Base-by-base conservation (phyloP, 2,329 filamentous ascomycete genomes). In the Diaporthe sp. region DNA sequence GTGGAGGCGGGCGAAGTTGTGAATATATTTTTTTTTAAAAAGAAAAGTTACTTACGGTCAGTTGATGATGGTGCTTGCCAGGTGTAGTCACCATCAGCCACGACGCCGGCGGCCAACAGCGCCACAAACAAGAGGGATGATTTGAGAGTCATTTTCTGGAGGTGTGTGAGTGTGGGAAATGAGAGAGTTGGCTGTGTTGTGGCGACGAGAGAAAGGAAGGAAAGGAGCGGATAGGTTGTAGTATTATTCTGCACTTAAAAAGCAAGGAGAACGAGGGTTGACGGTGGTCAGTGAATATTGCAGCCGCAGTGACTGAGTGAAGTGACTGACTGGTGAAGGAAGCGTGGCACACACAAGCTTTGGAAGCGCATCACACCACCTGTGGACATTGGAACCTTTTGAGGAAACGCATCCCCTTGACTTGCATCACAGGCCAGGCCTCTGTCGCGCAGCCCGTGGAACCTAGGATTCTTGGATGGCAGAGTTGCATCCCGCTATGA, bases 401-500 rank as follows among this genome's bases (percentile, higher is more conserved):
- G n/a, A 51, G 39, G 30, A 35, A 61, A 25, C 8, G 5, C 42
- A 37, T 66, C 32, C 44, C 44, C 44, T 51, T 50, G 30, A 66
- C 47, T 19, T 66, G 32, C 44, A 51, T 37, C 63, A 66, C 44
- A 51, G 22, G 44, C 44, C 63, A 51, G 30, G 44, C 22, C 37
- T 19, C 19, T 17, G n/a, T 51, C 22, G 22, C n/a, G n/a, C 42
- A 22, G 63, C 27, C 63, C 63, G 63, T 35, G 63, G 22, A 19
- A 13, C 44, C 63, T 50, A 39, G 44, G 6, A 51, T 47, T 37
- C 44, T 37, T 66, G 63, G 63, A 66, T 32, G 15, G 30, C 30
- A 51, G 22, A 25, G 63, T 66, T 39, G 15, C 63, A 51, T 66
- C 63, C 63, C 63, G 63, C 63, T 66, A 27, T 66, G 44, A 66